Conservation (phyloP, 768 basidiomycete species). For the Auriscalpium microsporum region DNA sequence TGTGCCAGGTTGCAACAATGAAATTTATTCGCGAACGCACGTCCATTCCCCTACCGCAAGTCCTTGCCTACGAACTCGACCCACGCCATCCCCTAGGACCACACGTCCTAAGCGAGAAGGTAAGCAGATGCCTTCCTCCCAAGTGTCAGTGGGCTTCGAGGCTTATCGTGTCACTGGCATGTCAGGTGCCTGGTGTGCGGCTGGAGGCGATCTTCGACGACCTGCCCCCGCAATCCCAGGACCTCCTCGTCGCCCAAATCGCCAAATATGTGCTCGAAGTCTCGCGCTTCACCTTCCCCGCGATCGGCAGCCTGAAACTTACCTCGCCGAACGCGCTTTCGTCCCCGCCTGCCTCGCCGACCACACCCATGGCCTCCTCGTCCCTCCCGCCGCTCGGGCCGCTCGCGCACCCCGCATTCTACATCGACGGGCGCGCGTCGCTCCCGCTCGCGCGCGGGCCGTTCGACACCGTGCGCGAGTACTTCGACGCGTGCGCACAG, state of each 20-base stretch:
- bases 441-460: slow-evolving; percentile 27
- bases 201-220: slow-evolving; percentile 20
- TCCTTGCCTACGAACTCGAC: slow-evolving; percentile 14
- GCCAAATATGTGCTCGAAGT: slow-evolving; percentile 24
- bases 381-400: slow-evolving; percentile 9
- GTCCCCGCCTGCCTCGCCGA: background rate
- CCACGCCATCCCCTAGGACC: slow-evolving; percentile 14
- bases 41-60: slow-evolving; percentile 21
- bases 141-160: background rate
- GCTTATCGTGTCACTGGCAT: background rate
- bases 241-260: slow-evolving; percentile 19
- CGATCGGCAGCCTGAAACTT: slow-evolving; percentile 23
- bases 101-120: slow-evolving; percentile 22
- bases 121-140: background rate
- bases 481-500: slow-evolving; percentile 28
- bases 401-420: slow-evolving; percentile 21
- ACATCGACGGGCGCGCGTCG: slow-evolving; percentile 20
- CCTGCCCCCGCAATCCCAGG: slow-evolving; percentile 19
- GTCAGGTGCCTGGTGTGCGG: slow-evolving; percentile 21
- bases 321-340: background rate
- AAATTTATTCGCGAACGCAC: slow-evolving; percentile 20
- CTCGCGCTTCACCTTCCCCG: slow-evolving; percentile 18
- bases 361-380: slow-evolving; percentile 7
- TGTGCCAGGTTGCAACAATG: slow-evolving; percentile 23
- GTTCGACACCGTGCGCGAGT: slow-evolving; percentile 21